Evolutionary conservation across 2,329 filamentous ascomycete species (phyloP), one percentile per base, ranked within the genome.

Genomic region (Corynespora cassiicola): DNA sequence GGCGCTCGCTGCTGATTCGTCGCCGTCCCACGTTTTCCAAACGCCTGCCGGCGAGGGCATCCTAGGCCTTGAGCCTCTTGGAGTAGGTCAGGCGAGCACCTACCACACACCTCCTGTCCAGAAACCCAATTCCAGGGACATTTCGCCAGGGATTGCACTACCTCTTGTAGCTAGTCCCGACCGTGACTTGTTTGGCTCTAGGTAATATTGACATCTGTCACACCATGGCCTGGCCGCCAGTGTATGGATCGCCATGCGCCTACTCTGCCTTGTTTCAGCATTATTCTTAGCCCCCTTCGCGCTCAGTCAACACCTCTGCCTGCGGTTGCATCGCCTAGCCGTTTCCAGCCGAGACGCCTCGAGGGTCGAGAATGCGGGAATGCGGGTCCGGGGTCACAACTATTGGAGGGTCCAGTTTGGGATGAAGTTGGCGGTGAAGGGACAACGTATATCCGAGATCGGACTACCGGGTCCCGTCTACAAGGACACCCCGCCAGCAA

Each of bases 11-110:
- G 16, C 21, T 24, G n/a, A n/a, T 5, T 14, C 21, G 19, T 23
- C 10, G 12, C 5, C 21, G n/a, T 35, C 20, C 31, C 20, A 15
- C 31, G 21, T 16, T 25, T 12, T 22, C 16, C n/a, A 7, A 17
- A 8, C 16, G 28, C 27, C 24, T 18, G 21, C 6, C 28, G 21
- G n/a, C n/a, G 32, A 29, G 36, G 16, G 9, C 16, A 19, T 37
- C 36, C 36, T 22, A 27, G 32, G 8, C 9, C 15, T 26, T 31
- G 31, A 23, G 30, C 27, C 39, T 33, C 31, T 40, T 40, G 39
- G 6, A 58, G 56, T 26, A 58, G 33, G 48, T 58, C 27, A 52
- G 45, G 50, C 56, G 50, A 59, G 45, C 39, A 31, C 27, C 17
- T 32, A 32, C 35, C 36, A 29, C 34, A n/a, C n/a, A n/a, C n/a